Base-by-base conservation (phyloP, 176 grass and related monocot species). In the Oryza rufipogon region DNA sequence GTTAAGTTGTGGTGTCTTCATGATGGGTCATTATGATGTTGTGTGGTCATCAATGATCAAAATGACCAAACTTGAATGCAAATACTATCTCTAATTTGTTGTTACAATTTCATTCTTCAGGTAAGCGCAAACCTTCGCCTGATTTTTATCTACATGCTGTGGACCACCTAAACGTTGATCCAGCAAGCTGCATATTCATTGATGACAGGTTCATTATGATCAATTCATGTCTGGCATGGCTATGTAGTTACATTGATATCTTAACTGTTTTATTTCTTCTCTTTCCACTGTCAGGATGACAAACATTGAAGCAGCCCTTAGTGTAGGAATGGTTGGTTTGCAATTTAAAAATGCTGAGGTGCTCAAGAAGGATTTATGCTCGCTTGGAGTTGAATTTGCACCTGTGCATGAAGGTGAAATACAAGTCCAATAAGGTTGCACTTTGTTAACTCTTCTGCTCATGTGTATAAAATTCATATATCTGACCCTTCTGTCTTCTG, bases 181-280 rank as follows among this genome's bases (percentile, higher is more conserved):
- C 95, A 82, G 87, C 85, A 83, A 91, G 87, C 69, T 98, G 92
- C 77, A 81, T 98, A 81, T 98, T 98, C 78, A 89, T 98, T 23
- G 95, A 98, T 86, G 95, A 98, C 91, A 98, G 95, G 95, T 95
- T 81, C 73, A 64, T 90, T 58, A 47, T 87, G 16, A 52, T 36
- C 68, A 20, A 16, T 65, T 66, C 85, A 67, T 46, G 34, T 63
- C 60, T 72, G 46, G 32, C 82, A 26, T 30, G 10, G 7, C 38
- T 86, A 20, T 51, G 56, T 22, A 45, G 19, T 23, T 3, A 19
- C 9, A 15, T 81, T 10, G 10, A 71, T 81, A 77, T 64, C 9
- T 4, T 66, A 30, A 72, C 72, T 77, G 6, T 56, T 82, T 68
- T 78, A 20, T 5, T 70, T 66, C 4, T 75, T 66, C 39, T 52